phyloP scores from a whole-genome alignment of 495 filamentous ascomycete species.

The Penicillium psychrofluorescens region DNA sequence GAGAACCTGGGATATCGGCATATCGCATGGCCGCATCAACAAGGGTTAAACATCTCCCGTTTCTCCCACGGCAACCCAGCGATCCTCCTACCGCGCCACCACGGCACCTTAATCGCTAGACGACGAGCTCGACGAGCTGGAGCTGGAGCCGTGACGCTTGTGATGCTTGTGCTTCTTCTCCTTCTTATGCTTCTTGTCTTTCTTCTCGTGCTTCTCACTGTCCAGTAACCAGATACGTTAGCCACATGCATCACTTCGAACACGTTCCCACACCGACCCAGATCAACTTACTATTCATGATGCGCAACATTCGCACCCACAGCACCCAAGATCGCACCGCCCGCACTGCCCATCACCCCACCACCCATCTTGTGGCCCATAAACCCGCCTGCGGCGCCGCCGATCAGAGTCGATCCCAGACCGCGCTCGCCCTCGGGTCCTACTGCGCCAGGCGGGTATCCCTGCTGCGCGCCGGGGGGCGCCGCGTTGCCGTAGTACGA shows the following conservation, averaged over 20 bases:
- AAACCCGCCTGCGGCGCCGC: conserved; percentile 35
- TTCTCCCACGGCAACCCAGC: too few relatives aligned
- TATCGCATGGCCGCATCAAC: too few relatives aligned
- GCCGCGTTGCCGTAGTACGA: conserved; percentile 4
- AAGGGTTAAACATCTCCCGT: too few relatives aligned
- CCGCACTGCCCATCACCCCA: conserved; percentile 31
- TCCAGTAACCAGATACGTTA: not conserved
- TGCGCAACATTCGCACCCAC: conserved; percentile 31
- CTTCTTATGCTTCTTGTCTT: conserved; percentile 26
- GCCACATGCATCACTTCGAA: not conserved
- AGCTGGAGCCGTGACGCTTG: conserved; percentile 24
- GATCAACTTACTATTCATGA: conserved; percentile 25
- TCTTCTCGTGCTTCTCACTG: conserved; percentile 15
- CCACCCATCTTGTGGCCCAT: conserved; percentile 37
- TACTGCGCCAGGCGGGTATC: conserved; percentile 5
- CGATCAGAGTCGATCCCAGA: conserved; percentile 34
- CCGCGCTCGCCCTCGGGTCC: conserved; percentile 32
- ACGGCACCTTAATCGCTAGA: conserved; percentile 3
- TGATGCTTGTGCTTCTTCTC: conserved; percentile 21
- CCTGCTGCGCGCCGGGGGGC: not conserved
- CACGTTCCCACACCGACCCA: not conserved
- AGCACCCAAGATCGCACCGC: conserved; percentile 38
- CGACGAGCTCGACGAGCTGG: conserved; percentile 17
- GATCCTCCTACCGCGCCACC: too few relatives aligned
- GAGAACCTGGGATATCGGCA: too few relatives aligned